Conservation (phyloP, 176 grass and related monocot species). For the Canna indica region DNA sequence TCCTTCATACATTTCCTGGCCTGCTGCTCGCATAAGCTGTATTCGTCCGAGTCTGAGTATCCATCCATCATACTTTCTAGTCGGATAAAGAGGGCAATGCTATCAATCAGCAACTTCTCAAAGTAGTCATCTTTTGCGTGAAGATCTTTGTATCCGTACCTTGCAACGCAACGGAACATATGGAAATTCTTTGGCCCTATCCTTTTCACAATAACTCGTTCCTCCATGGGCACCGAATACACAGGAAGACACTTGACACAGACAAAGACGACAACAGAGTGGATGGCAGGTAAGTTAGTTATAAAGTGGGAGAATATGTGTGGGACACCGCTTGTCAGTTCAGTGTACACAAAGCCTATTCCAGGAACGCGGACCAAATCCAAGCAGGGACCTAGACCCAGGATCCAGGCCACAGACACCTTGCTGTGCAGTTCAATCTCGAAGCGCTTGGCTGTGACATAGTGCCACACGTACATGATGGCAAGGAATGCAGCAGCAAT, state of each 20-base stretch:
- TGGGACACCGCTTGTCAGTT: constrained; percentile 82
- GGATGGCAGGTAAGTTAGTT: constrained; percentile 89
- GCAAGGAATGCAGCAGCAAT: constrained; percentile 52
- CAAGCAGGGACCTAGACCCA: constrained; percentile 83
- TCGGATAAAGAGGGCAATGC: constrained; percentile 41
- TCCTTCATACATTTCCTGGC: neutral
- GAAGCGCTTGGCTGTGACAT: constrained; percentile 76
- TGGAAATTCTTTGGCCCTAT: constrained; percentile 90
- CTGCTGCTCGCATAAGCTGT: constrained; percentile 29
- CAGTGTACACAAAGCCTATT: constrained; percentile 90
- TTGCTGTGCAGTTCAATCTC: constrained; percentile 99
- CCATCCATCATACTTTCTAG: constrained; percentile 90
- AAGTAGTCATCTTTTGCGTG: constrained; percentile 92
- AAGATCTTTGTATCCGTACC: constrained; percentile 92
- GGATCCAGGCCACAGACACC: constrained; percentile 97
- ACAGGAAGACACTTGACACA: constrained; percentile 98
- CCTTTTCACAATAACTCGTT: constrained; percentile 68
- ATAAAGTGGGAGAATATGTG: constrained; percentile 97
- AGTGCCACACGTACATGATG: constrained; percentile 98
- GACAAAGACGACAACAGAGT: constrained; percentile 86
- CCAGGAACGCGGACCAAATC: constrained; percentile 84
- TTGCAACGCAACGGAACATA: constrained; percentile 85
- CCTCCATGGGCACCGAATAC: constrained; percentile 70
- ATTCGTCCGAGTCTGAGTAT: constrained; percentile 73
- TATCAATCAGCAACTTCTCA: constrained; percentile 69